Evolutionary conservation across 495 filamentous ascomycete genomes (phyloP), one percentile per base, ranked within the genome.

Genomic region (Penicillium waksmanii): DNA sequence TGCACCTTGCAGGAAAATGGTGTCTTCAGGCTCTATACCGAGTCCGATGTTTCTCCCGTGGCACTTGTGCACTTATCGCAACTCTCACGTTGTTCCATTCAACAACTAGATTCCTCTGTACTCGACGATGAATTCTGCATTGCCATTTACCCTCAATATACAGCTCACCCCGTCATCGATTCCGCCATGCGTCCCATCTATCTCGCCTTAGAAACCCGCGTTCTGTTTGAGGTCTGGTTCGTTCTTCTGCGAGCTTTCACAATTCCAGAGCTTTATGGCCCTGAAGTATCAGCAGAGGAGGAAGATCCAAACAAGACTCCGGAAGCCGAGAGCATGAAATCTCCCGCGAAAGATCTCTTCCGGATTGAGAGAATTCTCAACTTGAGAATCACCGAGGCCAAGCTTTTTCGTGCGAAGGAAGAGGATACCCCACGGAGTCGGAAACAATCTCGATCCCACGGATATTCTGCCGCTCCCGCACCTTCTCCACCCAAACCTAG

Each of bases 141-240:
- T 56, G 95, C 90, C 19, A 93, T 99, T 25, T 97, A 86, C 76
- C 92, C 82, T 3, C 89, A 89, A 80, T 94, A 85, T 84, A 90
- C 85, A 58, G 88, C 72, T 62, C 82, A 86, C 8, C 84, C 87
- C 4, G 82, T 84, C 8, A 60, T 71, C 10, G 74, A 75, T 19
- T 64, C 71, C 18, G 85, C 82, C 6, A 68, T 73, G 27, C 76
- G 76, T n/a, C 77, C 75, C 8, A 66, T 91, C 35, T 98, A 97
- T 73, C 83, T 99, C 25, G 86, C 89, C 15, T 73, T 98, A 15
- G 96, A 98, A 62, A 92, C 86, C 18, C 83, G 96, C 18, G 88
- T 96, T 2, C 77, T 95, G 7, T 96, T 95, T 67, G 95, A 99
- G 66, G 96, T 96, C 12, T 98, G 95, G 96, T 93, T 96, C 68